A percentile compares a stretch with the other conserved stretches of the same genome.
These are phyloP conservation scores for Trichoderma semiorbis DNA, from an alignment of 2,329 filamentous ascomycete species.

Conservation along the genomic window DNA sequence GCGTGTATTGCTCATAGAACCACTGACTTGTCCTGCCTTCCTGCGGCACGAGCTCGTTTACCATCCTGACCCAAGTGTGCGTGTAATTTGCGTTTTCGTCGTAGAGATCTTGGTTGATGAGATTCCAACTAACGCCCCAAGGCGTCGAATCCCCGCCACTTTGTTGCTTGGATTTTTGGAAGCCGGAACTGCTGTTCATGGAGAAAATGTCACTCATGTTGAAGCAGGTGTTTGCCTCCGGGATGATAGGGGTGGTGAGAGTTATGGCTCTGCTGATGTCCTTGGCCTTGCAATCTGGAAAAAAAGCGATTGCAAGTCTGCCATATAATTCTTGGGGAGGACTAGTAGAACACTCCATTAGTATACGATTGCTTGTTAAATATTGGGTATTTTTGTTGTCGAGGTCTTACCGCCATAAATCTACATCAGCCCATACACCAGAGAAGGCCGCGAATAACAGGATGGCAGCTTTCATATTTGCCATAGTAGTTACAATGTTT, in stretches of 20 bases:
- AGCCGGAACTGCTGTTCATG: slow-evolving; percentile 19
- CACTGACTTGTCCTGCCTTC: neutral
- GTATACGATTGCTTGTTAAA: neutral
- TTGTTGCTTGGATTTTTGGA: neutral
- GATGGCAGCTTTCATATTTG: neutral
- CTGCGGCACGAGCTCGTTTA: neutral
- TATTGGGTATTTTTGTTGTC: neutral
- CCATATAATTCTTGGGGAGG: neutral
- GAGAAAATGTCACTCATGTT: slow-evolving; percentile 24
- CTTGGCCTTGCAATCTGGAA: slow-evolving; percentile 16
- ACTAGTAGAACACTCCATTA: neutral
- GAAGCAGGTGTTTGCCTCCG: slow-evolving; percentile 22
- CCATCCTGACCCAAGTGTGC: neutral
- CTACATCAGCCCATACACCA: neutral
- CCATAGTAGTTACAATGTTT: neutral
- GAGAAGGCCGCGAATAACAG: neutral
- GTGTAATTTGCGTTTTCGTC: neutral
- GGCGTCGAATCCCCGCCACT: neutral
- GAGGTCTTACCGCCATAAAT: neutral
- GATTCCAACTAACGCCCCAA: neutral
- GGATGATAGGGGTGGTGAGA: slow-evolving; percentile 19
- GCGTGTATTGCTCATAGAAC: neutral
- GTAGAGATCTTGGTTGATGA: neutral
- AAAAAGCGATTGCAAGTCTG: neutral
- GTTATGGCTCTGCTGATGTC: slow-evolving; percentile 19